Conservation (phyloP, 345 rosid genomes). For the Toxicodendron radicans region DNA sequence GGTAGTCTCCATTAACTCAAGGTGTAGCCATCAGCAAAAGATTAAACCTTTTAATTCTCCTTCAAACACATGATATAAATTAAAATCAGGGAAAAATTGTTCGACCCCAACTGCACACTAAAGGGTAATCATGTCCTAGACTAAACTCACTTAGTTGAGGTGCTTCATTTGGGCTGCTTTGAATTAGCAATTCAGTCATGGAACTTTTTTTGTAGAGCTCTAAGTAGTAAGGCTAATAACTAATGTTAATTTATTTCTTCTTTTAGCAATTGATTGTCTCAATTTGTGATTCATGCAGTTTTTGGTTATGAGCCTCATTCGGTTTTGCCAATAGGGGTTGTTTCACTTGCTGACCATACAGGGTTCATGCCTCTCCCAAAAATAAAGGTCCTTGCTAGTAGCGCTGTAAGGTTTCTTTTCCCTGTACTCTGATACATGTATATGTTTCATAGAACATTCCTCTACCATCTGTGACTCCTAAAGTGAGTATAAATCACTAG, state of each 20-base stretch:
- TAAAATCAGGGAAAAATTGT: too few relatives aligned
- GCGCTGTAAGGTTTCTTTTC: constrained; percentile 56
- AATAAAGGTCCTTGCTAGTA: constrained; percentile 80
- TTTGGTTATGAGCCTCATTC: constrained; percentile 97
- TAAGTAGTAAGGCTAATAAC: neutral
- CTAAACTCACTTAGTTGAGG: neutral
- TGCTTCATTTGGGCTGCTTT: neutral
- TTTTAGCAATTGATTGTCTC: neutral
- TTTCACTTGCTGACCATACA: constrained; percentile 65
- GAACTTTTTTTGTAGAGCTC: neutral
- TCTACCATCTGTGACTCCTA: neutral
- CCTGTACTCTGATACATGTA: neutral
- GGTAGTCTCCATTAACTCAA: neutral
- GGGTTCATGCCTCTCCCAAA: constrained; percentile 89
- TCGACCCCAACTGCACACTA: neutral
- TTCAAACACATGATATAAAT: neutral
- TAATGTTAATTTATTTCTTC: neutral
- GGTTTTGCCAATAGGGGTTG: constrained; percentile 76
- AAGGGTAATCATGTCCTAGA: neutral
- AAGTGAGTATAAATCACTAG: constrained; percentile 35
- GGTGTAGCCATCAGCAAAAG: neutral
- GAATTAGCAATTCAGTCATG: neutral
- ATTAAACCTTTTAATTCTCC: neutral
- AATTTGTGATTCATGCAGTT: constrained; percentile 42
- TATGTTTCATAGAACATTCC: neutral